Base-by-base conservation (phyloP, 257 asterid genomes). In the Solanum chilense region DNA sequence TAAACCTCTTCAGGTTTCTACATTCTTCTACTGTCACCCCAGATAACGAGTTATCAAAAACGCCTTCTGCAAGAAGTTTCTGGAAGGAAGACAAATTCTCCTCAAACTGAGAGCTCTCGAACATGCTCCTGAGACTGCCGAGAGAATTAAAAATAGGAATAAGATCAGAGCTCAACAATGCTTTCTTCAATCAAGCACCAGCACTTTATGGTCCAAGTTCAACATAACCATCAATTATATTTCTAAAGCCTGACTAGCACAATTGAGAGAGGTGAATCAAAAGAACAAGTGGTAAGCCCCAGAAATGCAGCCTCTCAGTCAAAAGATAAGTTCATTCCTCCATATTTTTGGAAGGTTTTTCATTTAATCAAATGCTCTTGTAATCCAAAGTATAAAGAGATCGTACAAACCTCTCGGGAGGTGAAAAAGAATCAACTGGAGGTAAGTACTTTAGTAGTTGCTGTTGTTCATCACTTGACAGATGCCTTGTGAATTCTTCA, bases 61-160 rank as follows among this genome's bases (percentile, higher is more conserved):
- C 92, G 39, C 98, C 98, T 82, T 90, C 95, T 12, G 91, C 92
- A 56, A 95, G 96, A 82, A 95, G 94, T 86, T 90, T 94, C 90
- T 95, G 98, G 92, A 94, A 95, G 87, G 94, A 90, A 80, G 91
- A 88, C 85, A 94, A 18, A 64, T 91, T 93, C 91, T 94, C 98
- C 92, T 90, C 89, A 89, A 95, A 91, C 70, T 92, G 93, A 80
- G 86, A 88, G 89, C 96, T 94, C 31, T 88, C 90, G 37, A 95
- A 95, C 98, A 95, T 91, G 92, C 92, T 90, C 90, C 88, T 85
- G 69, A 95, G 92, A 86, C 94, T 92, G 95, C 88, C 83, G 52
- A 88, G 42, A 58, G 80, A 56, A 70, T 85, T 49, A 4, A 81
- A 29, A 78, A 80, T n/a, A 42, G 85, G 45, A 80, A 29, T 31